A percentile compares a stretch with the other conserved stretches of the same genome.
Evolutionary conservation across 768 basidiomycete species (phyloP).

Genomic region (Russula earlei): DNA sequence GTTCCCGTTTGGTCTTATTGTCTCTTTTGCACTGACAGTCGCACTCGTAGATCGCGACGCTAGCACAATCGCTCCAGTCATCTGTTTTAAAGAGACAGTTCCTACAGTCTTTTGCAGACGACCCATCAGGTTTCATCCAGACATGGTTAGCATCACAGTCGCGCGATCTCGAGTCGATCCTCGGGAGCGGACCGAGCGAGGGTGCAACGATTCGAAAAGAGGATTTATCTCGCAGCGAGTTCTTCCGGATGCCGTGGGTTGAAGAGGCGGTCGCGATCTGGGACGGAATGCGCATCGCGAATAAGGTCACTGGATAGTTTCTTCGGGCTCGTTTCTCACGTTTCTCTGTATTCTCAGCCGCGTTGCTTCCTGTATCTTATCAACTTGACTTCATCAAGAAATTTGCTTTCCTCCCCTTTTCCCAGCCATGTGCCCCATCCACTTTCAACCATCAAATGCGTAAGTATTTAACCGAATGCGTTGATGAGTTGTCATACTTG

Average conservation of each 20-base stretch:
- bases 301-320: slow-evolving; percentile 15
- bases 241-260: slow-evolving; percentile 90
- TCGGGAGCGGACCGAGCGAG: slow-evolving; percentile 81
- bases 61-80: slow-evolving; percentile 79
- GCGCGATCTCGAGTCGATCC: slow-evolving; percentile 76
- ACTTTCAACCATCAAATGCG: too few species aligned
- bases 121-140: slow-evolving; percentile 76
- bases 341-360: neutral
- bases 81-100: slow-evolving; percentile 83
- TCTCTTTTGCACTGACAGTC: neutral
- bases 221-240: slow-evolving; percentile 80
- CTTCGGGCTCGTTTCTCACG: neutral
- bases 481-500: too few species aligned
- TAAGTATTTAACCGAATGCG: too few species aligned
- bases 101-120: slow-evolving; percentile 67
- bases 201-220: slow-evolving; percentile 77
- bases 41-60: slow-evolving; percentile 56
- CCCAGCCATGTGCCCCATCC: too few species aligned
- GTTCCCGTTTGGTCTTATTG: neutral
- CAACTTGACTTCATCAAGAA: neutral
- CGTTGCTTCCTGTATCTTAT: neutral
- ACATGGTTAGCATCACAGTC: slow-evolving; percentile 90
- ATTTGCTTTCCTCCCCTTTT: neutral
- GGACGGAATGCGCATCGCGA: slow-evolving; percentile 65
- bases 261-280: slow-evolving; percentile 79